Conservation (phyloP, 2,329 filamentous ascomycete genomes). For the Colletotrichum sojae region DNA sequence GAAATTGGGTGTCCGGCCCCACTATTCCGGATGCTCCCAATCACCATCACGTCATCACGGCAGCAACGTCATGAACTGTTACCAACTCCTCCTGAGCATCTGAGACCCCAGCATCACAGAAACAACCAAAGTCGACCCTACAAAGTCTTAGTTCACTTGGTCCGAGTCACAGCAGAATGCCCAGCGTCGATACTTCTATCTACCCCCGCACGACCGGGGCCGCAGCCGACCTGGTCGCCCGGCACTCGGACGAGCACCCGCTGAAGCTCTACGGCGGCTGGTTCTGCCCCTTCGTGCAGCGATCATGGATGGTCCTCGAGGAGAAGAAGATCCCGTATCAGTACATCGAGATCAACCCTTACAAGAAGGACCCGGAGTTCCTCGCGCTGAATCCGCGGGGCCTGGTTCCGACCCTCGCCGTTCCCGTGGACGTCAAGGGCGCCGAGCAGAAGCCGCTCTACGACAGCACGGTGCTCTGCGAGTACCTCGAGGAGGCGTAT, state of each 20-base stretch:
- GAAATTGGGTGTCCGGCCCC: neutral
- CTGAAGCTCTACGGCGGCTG: slow-evolving; percentile 81
- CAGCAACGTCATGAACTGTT: slow-evolving; percentile 12
- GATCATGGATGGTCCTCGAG: slow-evolving; percentile 79
- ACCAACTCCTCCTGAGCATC: neutral
- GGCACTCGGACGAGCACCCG: slow-evolving; percentile 62
- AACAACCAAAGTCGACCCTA: neutral
- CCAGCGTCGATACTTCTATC: slow-evolving; percentile 64
- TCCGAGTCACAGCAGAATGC: slow-evolving; percentile 49
- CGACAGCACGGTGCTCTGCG: slow-evolving; percentile 80
- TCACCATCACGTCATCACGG: slow-evolving; percentile 31
- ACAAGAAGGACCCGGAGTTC: slow-evolving; percentile 78
- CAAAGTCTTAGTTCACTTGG: neutral
- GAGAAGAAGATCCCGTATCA: slow-evolving; percentile 83
- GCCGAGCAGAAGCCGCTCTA: slow-evolving; percentile 72
- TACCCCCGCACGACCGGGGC: slow-evolving; percentile 62
- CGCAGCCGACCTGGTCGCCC: slow-evolving; percentile 62
- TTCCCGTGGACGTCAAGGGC: slow-evolving; percentile 53
- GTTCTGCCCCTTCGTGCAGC: slow-evolving; percentile 82
- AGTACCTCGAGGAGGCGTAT: slow-evolving; percentile 83
- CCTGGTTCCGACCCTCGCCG: slow-evolving; percentile 78
- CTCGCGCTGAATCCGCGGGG: slow-evolving; percentile 81
- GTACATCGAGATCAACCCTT: slow-evolving; percentile 84
- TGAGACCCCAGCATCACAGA: neutral
- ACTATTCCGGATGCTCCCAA: neutral